Conservation (phyloP, 495 filamentous ascomycete genomes). For the Daldinia bambusicola region DNA sequence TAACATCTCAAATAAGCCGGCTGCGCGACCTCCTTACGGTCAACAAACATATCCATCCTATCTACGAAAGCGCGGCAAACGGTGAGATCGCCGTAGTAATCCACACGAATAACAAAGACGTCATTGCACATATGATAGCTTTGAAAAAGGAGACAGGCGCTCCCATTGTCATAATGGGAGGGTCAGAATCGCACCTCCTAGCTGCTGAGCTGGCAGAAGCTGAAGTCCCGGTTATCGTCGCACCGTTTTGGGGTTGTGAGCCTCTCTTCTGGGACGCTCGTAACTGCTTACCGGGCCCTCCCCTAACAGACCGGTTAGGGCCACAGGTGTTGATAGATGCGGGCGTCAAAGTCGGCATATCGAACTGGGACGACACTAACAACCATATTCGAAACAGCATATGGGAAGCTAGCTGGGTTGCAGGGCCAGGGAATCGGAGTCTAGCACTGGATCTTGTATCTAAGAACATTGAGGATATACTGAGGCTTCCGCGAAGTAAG, state of each 20-base stretch:
- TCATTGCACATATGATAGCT: constrained; percentile 34
- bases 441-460: constrained; percentile 48
- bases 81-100: constrained; percentile 31
- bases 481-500: constrained; percentile 43
- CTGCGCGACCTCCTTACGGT: constrained; percentile 31
- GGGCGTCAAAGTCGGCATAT: constrained; percentile 45
- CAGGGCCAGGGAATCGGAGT: constrained; percentile 34
- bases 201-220: constrained; percentile 55
- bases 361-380: constrained; percentile 35
- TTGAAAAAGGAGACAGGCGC: constrained; percentile 34
- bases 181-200: constrained; percentile 41
- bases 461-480: constrained; percentile 51
- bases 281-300: constrained; percentile 44
- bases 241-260: constrained; percentile 38
- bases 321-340: constrained; percentile 51
- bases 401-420: constrained; percentile 38
- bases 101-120: constrained; percentile 37
- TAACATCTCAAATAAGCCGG: constrained; percentile 34
- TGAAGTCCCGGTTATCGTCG: constrained; percentile 54
- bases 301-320: constrained; percentile 49
- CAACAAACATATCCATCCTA: constrained; percentile 26
- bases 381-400: constrained; percentile 39
- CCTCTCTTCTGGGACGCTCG: constrained; percentile 35
- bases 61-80: constrained; percentile 28
- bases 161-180: constrained; percentile 33